Evolutionary conservation across 169 alveolate species (phyloP).

Genomic region (Plasmodium chabaudi): DNA sequence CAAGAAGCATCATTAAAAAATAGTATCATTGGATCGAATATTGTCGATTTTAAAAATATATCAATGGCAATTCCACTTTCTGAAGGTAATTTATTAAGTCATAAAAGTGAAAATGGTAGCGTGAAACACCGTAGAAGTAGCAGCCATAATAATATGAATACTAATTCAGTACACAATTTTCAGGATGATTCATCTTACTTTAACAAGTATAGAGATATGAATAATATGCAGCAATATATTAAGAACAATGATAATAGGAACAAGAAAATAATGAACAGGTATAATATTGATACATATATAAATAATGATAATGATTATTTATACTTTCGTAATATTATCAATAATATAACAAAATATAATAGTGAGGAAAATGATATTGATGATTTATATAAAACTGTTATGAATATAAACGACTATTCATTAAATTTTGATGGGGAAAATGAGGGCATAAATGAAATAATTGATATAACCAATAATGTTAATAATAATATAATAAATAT

Average conservation of each 20-base stretch:
- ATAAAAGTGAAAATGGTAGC: not conserved
- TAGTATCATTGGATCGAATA: constrained; percentile 16
- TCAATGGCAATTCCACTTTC: not conserved
- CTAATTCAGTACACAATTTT: not conserved
- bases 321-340: constrained; percentile 22
- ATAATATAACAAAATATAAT: constrained; percentile 40
- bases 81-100: not conserved
- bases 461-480: constrained; percentile 15
- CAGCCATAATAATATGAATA: not conserved
- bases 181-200: not conserved
- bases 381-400: constrained; percentile 18
- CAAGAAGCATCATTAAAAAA: constrained; percentile 10
- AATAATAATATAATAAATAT: constrained; percentile 27
- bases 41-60: not conserved
- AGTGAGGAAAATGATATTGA: constrained; percentile 40
- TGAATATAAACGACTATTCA: constrained; percentile 30
- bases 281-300: constrained; percentile 9
- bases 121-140: not conserved
- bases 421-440: constrained; percentile 25
- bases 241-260: not conserved
- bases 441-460: constrained; percentile 25
- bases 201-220: not conserved
- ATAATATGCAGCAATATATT: not conserved
- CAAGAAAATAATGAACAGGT: not conserved
- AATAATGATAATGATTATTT: constrained; percentile 32